Base-by-base conservation (phyloP, 768 basidiomycete genomes). In the Trametes maxima region DNA sequence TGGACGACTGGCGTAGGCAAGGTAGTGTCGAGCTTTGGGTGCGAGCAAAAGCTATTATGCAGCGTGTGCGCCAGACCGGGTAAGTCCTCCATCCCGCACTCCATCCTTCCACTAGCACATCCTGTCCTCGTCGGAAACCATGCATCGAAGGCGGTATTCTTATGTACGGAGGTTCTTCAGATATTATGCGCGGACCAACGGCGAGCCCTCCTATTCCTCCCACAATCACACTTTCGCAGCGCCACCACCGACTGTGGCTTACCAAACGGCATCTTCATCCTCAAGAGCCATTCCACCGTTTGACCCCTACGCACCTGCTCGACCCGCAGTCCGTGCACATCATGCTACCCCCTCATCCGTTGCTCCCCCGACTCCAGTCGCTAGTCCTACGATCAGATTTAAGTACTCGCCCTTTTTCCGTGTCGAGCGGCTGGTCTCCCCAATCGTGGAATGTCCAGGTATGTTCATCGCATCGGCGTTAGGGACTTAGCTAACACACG, bases 401-500 rank as follows among this genome's bases (percentile, higher is more conserved):
- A 92, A 88, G 67, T 80, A 83, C 10, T 93, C 92, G 0, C 92
- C 92, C 0, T 94, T 94, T 71, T 88, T 88, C 67, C 76, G 74
- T 12, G 72, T 90, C 3, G 87, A 89, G 50, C 86, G 90, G 66
- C 69, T 78, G 5, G 84, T 92, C 12, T 90, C 89, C 2, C 58
- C 62, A 25, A 77, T 93, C 28, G 77, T 80, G 8, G 91, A 94
- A 71, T 94, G 92, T 73, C 90, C 90, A 76, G 92, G 92, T 92
- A 68, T 22, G 79, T 61, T n/a, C 3, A 40, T 22, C 6, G 24
- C 40, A 24, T 45, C 57, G 40, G 10, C 22, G 39, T 24, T 53
- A 17, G 21, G 46, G 49, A 11, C 60, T 7, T 22, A 24, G 36
- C n/a, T 65, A 33, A 62, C 28, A 44, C 13, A 52, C 64, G 25